Base-by-base conservation (phyloP, 176 grass and related monocot species). In the Zizania latifolia region DNA sequence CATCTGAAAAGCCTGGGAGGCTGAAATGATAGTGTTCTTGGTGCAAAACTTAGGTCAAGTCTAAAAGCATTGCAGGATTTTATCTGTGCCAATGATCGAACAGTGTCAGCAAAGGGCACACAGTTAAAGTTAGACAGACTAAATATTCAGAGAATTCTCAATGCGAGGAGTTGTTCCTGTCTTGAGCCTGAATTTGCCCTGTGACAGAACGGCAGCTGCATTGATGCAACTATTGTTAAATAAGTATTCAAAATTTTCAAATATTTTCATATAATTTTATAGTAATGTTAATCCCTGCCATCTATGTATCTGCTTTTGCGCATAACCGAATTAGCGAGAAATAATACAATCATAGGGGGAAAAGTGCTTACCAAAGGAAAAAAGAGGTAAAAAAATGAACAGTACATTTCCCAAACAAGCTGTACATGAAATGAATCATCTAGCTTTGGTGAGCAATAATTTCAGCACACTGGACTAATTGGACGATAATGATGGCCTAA, bases 401-500 rank as follows among this genome's bases (percentile, higher is more conserved):
- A 53, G 48, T 22, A 8, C n/a, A 53, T 53, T 53, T 53, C n/a
- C 48, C 48, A 75, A 32, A n/a, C 15, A 26, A 65, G 31, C 22
- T 12, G 31, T 38, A 14, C 21, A 28, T 17, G 54, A 41, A 59
- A 38, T 56, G 13, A 58, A 19, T 38, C 22, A 26, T 34, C 68
- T 71, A 14, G 4, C 33, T 26, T 8, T 35, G 0, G 16, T 23
- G 14, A 22, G 60, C 61, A 24, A 77, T 29, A n/a, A 65, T 66
- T 78, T 67, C 5, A 30, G 10, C 39, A 33, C 17, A 17, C 48
- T 46, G 3, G 73, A 76, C 31, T 61, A 22, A 46, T 53, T 64
- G 60, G 14, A n/a, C 39, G 45, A 78, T 33, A 55, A 55, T n/a
- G 75, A 78, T 54, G 61, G 14, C 45, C n/a, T 17, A 77, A 51